phyloP scores from a whole-genome alignment of 2,329 filamentous ascomycete genomes.

The Cladosporium sphaerospermum region DNA sequence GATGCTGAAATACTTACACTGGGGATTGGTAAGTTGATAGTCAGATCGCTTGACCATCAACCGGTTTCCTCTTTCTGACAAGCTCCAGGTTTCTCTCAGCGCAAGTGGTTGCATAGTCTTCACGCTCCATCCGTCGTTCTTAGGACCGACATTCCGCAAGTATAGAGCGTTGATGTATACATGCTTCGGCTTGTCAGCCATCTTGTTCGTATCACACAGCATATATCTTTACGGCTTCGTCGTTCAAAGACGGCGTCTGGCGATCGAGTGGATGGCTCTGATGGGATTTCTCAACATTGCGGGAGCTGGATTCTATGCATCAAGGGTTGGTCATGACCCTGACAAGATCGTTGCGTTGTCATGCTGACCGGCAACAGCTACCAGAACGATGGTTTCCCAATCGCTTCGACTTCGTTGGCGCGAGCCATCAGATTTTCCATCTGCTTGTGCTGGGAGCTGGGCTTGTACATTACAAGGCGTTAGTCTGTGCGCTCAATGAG shows the following conservation, averaged over 20 bases:
- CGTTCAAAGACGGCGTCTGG: conserved; percentile 11
- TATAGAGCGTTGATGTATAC: conserved; percentile 15
- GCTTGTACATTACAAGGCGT: conserved; percentile 15
- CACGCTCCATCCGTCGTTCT: conserved; percentile 15
- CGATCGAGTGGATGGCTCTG: conserved; percentile 16
- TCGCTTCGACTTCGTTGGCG: conserved; percentile 16
- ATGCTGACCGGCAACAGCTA: conserved; percentile 7
- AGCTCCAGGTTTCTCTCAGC: conserved; percentile 10
- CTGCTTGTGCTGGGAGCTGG: conserved; percentile 15
- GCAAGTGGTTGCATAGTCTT: conserved; percentile 14
- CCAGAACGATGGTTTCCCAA: conserved; percentile 14
- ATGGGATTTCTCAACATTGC: conserved; percentile 14
- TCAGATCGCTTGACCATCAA: not conserved
- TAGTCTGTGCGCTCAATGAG: conserved; percentile 8
- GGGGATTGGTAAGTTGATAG: conserved; percentile 12
- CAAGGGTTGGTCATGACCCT: conserved; percentile 8
- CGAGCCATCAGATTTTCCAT: conserved; percentile 19
- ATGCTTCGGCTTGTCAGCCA: conserved; percentile 14
- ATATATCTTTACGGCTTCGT: conserved; percentile 15
- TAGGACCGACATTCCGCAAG: conserved; percentile 11
- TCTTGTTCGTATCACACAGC: conserved; percentile 15
- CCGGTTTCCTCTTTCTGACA: not conserved
- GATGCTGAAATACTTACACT: conserved; percentile 10
- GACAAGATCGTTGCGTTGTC: not conserved
- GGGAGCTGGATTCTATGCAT: conserved; percentile 14